A percentile compares a stretch with the other conserved stretches of the same genome.
Evolutionary conservation across 2,329 filamentous ascomycete species (phyloP).

Genomic region (Alternaria metachromatica): DNA sequence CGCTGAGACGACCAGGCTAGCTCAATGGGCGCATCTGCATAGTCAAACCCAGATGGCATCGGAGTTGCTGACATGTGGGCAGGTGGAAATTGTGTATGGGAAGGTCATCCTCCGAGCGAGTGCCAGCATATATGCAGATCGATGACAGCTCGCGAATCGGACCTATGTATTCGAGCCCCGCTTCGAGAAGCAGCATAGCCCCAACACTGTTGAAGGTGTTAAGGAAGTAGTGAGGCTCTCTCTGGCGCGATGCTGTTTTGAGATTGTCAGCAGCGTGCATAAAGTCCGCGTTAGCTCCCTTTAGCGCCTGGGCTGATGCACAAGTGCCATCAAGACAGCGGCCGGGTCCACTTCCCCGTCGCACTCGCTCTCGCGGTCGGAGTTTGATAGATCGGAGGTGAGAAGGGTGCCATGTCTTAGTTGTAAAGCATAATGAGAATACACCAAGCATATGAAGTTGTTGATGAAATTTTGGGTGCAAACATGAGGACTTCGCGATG

Average conservation of each 20-base stretch:
- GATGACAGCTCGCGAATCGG: conserved; percentile 1
- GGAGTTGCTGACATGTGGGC: conserved; percentile 3
- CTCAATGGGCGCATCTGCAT: conserved; percentile 1
- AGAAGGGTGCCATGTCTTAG: not conserved
- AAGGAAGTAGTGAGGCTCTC: not conserved
- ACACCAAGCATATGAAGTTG: accelerated
- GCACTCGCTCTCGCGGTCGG: not conserved
- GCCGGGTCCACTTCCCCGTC: not conserved
- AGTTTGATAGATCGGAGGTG: not conserved
- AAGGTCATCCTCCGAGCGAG: not conserved
- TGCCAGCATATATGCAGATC: conserved; percentile 1
- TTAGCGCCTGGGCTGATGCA: not conserved
- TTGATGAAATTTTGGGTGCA: not conserved
- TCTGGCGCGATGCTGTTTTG: not conserved
- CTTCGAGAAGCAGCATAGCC: not conserved
- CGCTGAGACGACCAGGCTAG: conserved; percentile 18
- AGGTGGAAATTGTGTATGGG: not conserved
- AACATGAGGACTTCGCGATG: not conserved
- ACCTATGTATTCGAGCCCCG: not conserved
- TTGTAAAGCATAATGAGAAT: not conserved
- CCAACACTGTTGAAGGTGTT: not conserved
- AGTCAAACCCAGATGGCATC: not conserved
- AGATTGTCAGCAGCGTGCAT: conserved; percentile 9
- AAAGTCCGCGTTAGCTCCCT: conserved; percentile 1
- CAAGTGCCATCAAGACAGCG: not conserved